Base-by-base conservation (phyloP, 2,329 filamentous ascomycete species). In the Ceratocystis smalleyi region DNA sequence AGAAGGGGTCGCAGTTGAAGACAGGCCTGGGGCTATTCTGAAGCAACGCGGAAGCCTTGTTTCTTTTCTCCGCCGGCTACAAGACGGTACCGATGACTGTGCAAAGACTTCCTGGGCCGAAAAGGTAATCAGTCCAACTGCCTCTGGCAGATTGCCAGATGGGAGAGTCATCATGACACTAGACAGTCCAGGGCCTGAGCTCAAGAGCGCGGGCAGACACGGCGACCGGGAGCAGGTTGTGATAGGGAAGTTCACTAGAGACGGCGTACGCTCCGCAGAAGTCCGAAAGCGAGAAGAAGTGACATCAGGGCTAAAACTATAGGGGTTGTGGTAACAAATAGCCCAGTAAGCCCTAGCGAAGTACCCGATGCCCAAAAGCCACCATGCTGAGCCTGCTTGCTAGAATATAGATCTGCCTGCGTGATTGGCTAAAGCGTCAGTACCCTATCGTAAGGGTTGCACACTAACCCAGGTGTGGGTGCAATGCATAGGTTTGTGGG, bases 171-270 rank as follows among this genome's bases (percentile, higher is more conserved):
- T 86, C 1, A 69, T 87, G 47, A 80, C 74, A 0, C 70, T 87
- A n/a, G 81, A 84, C 62, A 78, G 77, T 68, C 81, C 83, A 0
- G 82, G 82, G 0, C 75, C 74, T 3, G 83, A 86, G 71, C 72
- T 86, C 43, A 74, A 73, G 68, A 77, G 69, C 0, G 75, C 70
- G 2, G 76, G 71, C 2, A 74, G 80, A 61, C 77, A 77, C 0
- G 84, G 84, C 0, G 84, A 86, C 67, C 76, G 73, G 71, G 78
- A 83, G 68, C 76, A 77, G n/a, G 82, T 85, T 6, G 79, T 85
- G 17, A 67, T 86, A 35, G 64, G 30, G 5, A 35, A 17, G 19
- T 66, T 66, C 32, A 57, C 61, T 15, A 63, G 43, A 15, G 54
- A 66, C 15, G 61, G 54, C 10, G 61, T 49, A 57, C 61, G 43